phyloP scores from a whole-genome alignment of 306 rosid species.

The Gynostemma pentaphyllum region DNA sequence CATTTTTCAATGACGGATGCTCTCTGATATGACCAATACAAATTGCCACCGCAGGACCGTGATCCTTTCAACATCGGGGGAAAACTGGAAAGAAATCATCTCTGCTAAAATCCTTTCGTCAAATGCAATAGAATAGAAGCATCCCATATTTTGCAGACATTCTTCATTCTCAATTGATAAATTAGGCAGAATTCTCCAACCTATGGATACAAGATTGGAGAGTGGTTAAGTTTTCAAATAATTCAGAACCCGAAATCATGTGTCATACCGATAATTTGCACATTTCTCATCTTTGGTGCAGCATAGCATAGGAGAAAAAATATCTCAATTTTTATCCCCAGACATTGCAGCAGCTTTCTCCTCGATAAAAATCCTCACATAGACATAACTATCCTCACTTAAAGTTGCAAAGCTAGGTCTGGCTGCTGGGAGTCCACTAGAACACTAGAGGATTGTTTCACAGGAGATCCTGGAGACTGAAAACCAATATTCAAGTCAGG shows the following conservation, averaged over 20 bases:
- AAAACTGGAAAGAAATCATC: background rate
- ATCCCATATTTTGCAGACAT: background rate
- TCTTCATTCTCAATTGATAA: background rate
- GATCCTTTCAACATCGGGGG: background rate
- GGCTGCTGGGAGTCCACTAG: constrained; percentile 94
- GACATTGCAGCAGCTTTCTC: background rate
- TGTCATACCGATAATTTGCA: background rate
- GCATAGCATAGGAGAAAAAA: background rate
- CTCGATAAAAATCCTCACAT: background rate
- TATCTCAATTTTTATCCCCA: background rate
- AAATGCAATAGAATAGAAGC: background rate
- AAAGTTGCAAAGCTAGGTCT: constrained; percentile 92
- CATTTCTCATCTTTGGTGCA: background rate
- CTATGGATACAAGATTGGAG: background rate
- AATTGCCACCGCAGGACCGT: background rate
- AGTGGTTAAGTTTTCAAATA: background rate
- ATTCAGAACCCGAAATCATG: background rate
- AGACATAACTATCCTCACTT: constrained; percentile 10
- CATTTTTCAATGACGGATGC: background rate
- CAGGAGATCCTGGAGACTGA: constrained; percentile 89
- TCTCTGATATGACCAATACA: background rate
- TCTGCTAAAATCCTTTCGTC: background rate
- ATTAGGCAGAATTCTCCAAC: constrained; percentile 1
- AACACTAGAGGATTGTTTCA: constrained; percentile 75
- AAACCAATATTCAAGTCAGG: constrained; percentile 96